Evolutionary conservation across 2,329 filamentous ascomycete species (phyloP).

Genomic region (Scedosporium boydii): DNA sequence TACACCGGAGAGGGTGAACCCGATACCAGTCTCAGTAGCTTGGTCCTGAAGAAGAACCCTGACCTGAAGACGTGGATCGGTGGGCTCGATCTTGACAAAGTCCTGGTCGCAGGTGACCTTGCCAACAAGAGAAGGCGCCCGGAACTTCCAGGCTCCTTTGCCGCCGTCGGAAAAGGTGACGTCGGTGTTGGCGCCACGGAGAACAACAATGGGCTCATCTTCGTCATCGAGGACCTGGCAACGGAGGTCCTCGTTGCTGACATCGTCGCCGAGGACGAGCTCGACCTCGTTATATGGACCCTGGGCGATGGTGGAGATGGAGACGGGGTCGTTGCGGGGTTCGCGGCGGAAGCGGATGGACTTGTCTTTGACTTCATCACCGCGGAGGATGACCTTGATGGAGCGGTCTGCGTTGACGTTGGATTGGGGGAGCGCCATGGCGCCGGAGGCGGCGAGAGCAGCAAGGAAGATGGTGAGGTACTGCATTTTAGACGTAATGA

Average conservation of each 20-base stretch:
- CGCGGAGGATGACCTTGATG: constrained; percentile 2
- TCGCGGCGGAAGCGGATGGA: neutral
- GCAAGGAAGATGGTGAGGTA: neutral
- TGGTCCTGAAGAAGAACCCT: neutral
- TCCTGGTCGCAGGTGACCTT: neutral
- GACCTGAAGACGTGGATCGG: neutral
- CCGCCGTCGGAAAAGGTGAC: constrained; percentile 20
- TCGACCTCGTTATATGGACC: neutral
- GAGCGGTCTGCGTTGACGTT: neutral
- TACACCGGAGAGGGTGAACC: neutral
- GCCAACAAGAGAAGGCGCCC: neutral
- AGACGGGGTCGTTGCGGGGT: neutral
- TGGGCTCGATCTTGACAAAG: neutral
- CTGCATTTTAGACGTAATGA: constrained; percentile 2
- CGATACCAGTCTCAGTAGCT: neutral
- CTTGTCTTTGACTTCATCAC: neutral
- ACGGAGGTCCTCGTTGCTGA: constrained; percentile 2
- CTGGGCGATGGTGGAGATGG: neutral
- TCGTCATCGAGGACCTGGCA: constrained; percentile 1
- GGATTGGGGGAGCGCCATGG: neutral
- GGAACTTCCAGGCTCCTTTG: constrained; percentile 2
- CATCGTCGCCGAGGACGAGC: constrained; percentile 2
- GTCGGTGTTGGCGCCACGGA: constrained; percentile 28
- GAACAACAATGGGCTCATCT: constrained; percentile 9
- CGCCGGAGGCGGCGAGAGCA: constrained; percentile 1